Percentiles rank a stretch among this genome's conserved stretches.
Evolutionary conservation across 805 yeast species (phyloP).

Genomic region (Candida bentonensis): DNA sequence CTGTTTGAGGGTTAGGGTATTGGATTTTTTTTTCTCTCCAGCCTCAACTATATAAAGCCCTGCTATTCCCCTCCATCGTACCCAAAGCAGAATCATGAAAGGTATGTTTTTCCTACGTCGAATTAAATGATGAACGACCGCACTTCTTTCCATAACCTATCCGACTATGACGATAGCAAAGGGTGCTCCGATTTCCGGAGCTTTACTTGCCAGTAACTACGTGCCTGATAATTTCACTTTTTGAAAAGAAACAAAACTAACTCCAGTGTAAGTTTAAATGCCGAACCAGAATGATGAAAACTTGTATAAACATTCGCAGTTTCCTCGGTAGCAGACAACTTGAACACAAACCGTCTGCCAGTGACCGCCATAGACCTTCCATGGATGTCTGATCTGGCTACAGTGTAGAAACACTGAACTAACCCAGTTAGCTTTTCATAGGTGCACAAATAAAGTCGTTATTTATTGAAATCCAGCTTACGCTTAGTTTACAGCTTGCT

Average conservation of each 20-base stretch:
- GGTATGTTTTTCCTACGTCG: not conserved
- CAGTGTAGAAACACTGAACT: too few relatives aligned
- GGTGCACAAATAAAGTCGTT: too few relatives aligned
- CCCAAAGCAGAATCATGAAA: not conserved
- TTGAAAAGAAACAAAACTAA: conserved; percentile 7
- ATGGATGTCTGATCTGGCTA: conserved; percentile 26
- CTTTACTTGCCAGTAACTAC: conserved; percentile 29
- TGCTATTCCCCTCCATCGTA: not conserved
- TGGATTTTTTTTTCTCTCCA: not conserved
- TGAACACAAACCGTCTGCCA: conserved; percentile 26
- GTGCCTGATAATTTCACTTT: conserved; percentile 11
- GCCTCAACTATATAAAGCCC: not conserved
- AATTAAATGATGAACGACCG: conserved; percentile 24
- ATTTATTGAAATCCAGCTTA: too few relatives aligned
- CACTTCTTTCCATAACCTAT: conserved; percentile 23
- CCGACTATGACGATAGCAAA: conserved; percentile 28
- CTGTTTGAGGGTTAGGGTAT: not conserved
- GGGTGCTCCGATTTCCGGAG: conserved; percentile 18
- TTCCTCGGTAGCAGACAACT: conserved; percentile 29
- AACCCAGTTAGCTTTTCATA: too few relatives aligned
- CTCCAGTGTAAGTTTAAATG: conserved; percentile 3
- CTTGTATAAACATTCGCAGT: conserved; percentile 28
- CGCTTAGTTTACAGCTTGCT: too few relatives aligned
- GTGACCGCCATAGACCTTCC: conserved; percentile 30
- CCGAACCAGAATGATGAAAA: conserved; percentile 23